Conservation (phyloP, 2,329 filamentous ascomycete genomes). For the Seiridium unicorne region DNA sequence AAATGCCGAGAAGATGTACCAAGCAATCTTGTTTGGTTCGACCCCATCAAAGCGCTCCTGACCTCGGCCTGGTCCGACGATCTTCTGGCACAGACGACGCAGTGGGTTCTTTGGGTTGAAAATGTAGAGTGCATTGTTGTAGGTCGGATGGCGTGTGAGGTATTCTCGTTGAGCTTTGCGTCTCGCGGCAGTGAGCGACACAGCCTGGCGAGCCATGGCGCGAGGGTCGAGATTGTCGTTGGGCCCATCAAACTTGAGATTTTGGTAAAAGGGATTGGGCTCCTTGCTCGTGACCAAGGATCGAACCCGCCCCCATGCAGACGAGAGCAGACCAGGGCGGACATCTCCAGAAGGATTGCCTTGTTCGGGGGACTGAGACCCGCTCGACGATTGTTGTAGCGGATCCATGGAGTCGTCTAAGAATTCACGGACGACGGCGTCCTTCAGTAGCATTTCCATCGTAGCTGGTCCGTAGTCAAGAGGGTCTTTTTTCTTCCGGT, state of each 20-base stretch:
- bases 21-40: slow-evolving; percentile 82
- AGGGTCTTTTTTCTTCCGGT: slow-evolving; percentile 69
- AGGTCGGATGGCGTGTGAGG: slow-evolving; percentile 78
- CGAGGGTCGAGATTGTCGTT: slow-evolving; percentile 82
- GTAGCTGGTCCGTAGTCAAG: slow-evolving; percentile 89
- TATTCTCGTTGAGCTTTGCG: slow-evolving; percentile 91
- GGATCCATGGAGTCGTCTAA: slow-evolving; percentile 69
- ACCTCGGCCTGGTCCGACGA: slow-evolving; percentile 90
- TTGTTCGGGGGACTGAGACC: slow-evolving; percentile 32
- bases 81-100: slow-evolving; percentile 77
- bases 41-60: slow-evolving; percentile 84
- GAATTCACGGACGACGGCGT: slow-evolving; percentile 92
- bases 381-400: slow-evolving; percentile 35
- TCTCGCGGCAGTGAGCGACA: slow-evolving; percentile 76
- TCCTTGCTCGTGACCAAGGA: slow-evolving; percentile 63
- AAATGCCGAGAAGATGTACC: slow-evolving; percentile 91
- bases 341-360: slow-evolving; percentile 39
- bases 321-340: slow-evolving; percentile 58
- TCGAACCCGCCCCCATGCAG: slow-evolving; percentile 59
- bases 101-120: slow-evolving; percentile 78
- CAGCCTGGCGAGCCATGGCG: slow-evolving; percentile 86
- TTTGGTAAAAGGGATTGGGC: slow-evolving; percentile 94
- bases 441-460: slow-evolving; percentile 94
- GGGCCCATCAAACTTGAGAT: slow-evolving; percentile 62
- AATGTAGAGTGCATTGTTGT: slow-evolving; percentile 89